These are phyloP conservation scores for Asterophora lycoperdoides DNA, from an alignment of 768 basidiomycete species.

Conservation along the genomic window DNA sequence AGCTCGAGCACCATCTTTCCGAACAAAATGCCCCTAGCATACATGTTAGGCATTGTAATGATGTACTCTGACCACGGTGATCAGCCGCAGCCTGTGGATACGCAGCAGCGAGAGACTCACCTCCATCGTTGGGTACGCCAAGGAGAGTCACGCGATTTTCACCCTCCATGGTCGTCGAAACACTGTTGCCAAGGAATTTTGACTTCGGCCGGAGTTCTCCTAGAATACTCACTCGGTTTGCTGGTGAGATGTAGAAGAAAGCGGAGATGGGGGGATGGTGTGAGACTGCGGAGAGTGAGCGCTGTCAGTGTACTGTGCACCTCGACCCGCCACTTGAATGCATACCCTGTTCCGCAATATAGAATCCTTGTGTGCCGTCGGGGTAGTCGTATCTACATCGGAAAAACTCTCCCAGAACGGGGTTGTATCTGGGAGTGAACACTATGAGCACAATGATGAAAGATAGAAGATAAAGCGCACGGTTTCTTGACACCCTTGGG, in stretches of 20 bases:
- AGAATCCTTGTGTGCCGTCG: slow-evolving; percentile 88
- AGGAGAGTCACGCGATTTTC: slow-evolving; percentile 85
- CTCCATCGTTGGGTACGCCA: slow-evolving; percentile 81
- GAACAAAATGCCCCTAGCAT: slow-evolving; percentile 81
- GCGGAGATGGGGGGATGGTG: slow-evolving; percentile 94
- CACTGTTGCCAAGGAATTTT: slow-evolving; percentile 94
- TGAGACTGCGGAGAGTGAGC: slow-evolving; percentile 55
- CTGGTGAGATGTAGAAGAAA: slow-evolving; percentile 94
- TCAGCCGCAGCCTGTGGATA: slow-evolving; percentile 1
- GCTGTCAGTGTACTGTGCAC: too few species aligned
- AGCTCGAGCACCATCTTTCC: slow-evolving; percentile 96
- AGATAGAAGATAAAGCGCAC: slow-evolving; percentile 39
- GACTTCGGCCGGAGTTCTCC: slow-evolving; percentile 96
- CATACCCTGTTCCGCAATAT: slow-evolving; percentile 92
- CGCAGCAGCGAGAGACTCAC: slow-evolving; percentile 40
- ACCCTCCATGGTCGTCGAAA: slow-evolving; percentile 94
- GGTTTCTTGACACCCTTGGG: slow-evolving; percentile 99
- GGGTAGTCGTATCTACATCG: slow-evolving; percentile 91
- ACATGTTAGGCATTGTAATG: slow-evolving; percentile 98
- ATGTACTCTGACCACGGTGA: slow-evolving; percentile 57
- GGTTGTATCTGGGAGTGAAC: slow-evolving; percentile 71
- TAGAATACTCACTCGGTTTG: slow-evolving; percentile 79
- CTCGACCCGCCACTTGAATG: background rate
- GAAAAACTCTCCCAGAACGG: slow-evolving; percentile 96
- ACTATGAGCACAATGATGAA: slow-evolving; percentile 5